These are phyloP conservation scores for Tritrichomonas foetus DNA, from an alignment of 208 protist species.

Conservation along the genomic window DNA sequence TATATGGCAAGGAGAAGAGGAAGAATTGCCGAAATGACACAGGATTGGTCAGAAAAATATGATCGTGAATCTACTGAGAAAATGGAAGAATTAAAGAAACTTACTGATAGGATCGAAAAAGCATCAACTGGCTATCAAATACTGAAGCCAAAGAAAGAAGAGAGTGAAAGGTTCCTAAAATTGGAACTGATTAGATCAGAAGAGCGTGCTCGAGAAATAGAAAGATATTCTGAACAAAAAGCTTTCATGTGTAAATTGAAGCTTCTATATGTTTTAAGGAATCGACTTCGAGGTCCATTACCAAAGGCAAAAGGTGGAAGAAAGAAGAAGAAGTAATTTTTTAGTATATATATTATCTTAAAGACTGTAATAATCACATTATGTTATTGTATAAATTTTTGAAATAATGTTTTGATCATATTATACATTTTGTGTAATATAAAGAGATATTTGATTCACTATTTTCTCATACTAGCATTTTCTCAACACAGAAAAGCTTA, in stretches of 20 bases:
- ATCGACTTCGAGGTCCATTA: not conserved
- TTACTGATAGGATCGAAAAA: not conserved
- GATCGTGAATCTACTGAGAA: not conserved
- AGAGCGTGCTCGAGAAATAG: not conserved
- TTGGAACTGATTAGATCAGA: not conserved
- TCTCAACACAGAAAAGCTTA: too few species aligned
- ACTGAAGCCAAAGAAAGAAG: conserved; percentile 34
- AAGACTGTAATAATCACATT: too few species aligned
- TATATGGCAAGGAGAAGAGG: not conserved
- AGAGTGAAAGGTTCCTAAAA: not conserved
- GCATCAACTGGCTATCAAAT: not conserved
- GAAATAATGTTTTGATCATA: too few species aligned
- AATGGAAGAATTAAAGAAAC: not conserved
- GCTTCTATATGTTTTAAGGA: not conserved
- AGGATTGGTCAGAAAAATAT: conserved; percentile 5
- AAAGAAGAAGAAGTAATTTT: conserved; percentile 20
- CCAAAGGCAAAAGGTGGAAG: not conserved
- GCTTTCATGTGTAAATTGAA: not conserved
- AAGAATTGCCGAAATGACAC: not conserved
- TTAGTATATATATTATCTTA: not conserved
- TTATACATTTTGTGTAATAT: too few species aligned
- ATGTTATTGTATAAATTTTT: too few species aligned
- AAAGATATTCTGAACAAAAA: not conserved
- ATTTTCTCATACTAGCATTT: too few species aligned
- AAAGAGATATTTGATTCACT: too few species aligned